phyloP scores from a whole-genome alignment of 768 basidiomycete genomes.

The Kwoniella sp. region DNA sequence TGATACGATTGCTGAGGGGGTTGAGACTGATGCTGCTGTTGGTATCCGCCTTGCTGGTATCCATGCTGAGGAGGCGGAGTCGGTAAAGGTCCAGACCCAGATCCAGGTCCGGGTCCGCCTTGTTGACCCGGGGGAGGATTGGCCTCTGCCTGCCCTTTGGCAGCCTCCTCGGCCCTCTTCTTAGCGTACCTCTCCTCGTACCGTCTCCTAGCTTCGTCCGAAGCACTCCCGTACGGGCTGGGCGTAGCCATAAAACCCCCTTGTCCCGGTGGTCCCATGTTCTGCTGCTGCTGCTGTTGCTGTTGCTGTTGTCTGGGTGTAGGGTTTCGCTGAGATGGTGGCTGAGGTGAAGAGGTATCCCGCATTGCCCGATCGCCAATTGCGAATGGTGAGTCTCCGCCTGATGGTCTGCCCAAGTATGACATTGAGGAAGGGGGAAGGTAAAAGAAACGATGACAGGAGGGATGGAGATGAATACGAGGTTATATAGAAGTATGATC shows the following conservation, averaged over 20 bases:
- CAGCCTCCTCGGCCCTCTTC: constrained; percentile 45
- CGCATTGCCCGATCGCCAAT: constrained; percentile 49
- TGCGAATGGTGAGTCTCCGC: constrained; percentile 49
- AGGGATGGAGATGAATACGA: background rate
- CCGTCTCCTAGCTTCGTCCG: constrained; percentile 48
- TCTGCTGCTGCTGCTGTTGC: background rate
- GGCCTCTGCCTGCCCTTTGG: constrained; percentile 22
- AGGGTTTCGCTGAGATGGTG: constrained; percentile 47
- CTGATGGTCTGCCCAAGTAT: constrained; percentile 38
- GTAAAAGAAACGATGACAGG: too few relatives aligned
- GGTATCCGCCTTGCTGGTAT: constrained; percentile 17
- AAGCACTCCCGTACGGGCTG: constrained; percentile 46
- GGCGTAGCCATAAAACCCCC: constrained; percentile 39
- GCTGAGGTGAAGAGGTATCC: constrained; percentile 49
- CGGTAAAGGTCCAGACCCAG: background rate
- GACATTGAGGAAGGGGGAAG: constrained; percentile 22
- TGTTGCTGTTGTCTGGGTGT: constrained; percentile 29
- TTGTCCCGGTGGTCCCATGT: constrained; percentile 9
- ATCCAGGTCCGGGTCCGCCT: background rate
- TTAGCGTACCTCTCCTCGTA: constrained; percentile 52
- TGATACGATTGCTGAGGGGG: constrained; percentile 3
- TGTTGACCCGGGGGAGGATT: constrained; percentile 3
- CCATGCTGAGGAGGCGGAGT: constrained; percentile 17
- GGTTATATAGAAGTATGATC: too few relatives aligned
- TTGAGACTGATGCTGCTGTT: constrained; percentile 9